Conservation (phyloP, 495 filamentous ascomycete species). For the Trichoderma virens region DNA sequence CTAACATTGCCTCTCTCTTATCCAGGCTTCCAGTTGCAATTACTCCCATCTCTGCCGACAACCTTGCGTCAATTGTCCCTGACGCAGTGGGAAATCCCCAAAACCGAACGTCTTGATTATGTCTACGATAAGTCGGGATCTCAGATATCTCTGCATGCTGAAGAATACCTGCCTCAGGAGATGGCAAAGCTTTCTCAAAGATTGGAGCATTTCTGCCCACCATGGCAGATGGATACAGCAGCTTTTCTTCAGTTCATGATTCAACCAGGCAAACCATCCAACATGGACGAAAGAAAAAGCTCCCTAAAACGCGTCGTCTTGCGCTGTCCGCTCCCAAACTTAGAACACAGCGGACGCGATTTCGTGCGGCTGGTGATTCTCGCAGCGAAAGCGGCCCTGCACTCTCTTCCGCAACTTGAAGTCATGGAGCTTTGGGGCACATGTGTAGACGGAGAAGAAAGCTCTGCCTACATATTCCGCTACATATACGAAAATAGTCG, state of each 20-base stretch:
- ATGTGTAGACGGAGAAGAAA: not conserved
- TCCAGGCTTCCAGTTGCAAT: not conserved
- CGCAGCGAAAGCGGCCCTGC: not conserved
- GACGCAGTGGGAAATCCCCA: not conserved
- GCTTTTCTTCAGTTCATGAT: slow-evolving; percentile 1
- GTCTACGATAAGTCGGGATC: not conserved
- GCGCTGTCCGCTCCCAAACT: not conserved
- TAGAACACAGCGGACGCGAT: not conserved
- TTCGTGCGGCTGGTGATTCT: not conserved
- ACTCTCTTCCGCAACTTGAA: slow-evolving; percentile 2
- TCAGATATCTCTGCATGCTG: not conserved
- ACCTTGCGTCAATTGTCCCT: not conserved
- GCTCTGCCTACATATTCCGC: not conserved
- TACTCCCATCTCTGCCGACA: slow-evolving; percentile 2
- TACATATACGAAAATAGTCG: not conserved
- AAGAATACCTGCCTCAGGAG: not conserved
- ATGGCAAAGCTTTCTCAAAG: slow-evolving; percentile 3
- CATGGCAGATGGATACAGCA: slow-evolving; percentile 1
- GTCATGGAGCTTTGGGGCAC: not conserved
- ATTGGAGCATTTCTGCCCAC: not conserved
- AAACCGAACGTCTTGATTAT: not conserved
- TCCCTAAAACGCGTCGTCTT: not conserved
- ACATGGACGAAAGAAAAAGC: not conserved
- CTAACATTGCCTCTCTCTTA: not conserved
- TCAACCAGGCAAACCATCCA: not conserved